Percentiles rank a stretch among this genome's conserved stretches.
These are phyloP conservation scores for Cordyceps militaris DNA, from an alignment of 2,329 filamentous ascomycete species.

Conservation along the genomic window DNA sequence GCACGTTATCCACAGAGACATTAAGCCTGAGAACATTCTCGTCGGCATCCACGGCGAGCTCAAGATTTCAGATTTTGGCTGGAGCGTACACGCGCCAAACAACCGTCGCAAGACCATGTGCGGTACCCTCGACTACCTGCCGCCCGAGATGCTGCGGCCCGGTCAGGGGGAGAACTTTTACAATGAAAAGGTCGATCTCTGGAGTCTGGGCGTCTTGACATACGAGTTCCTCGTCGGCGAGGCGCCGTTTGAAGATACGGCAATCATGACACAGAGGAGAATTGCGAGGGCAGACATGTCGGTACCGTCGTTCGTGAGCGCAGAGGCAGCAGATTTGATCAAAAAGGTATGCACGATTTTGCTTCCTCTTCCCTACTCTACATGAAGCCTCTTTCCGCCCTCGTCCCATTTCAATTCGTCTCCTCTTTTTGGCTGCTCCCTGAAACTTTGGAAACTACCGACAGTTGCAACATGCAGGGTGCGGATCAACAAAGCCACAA, in stretches of 20 bases:
- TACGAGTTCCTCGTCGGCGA: slow-evolving; percentile 96
- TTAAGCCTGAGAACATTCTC: slow-evolving; percentile 96
- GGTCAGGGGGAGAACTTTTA: slow-evolving; percentile 81
- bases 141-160: slow-evolving; percentile 92
- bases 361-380: background rate
- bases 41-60: slow-evolving; percentile 96
- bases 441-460: slow-evolving; percentile 2
- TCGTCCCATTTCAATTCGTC: background rate
- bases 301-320: slow-evolving; percentile 81
- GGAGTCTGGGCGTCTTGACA: slow-evolving; percentile 89
- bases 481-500: background rate
- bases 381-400: background rate
- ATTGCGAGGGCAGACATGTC: slow-evolving; percentile 89
- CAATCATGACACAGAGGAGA: slow-evolving; percentile 85
- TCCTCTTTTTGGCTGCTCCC: background rate
- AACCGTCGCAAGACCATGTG: slow-evolving; percentile 92
- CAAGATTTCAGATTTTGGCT: slow-evolving; percentile 97
- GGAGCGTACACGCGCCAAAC: slow-evolving; percentile 96
- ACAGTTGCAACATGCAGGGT: background rate
- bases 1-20: slow-evolving; percentile 94
- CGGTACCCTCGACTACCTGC: slow-evolving; percentile 93
- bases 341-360: slow-evolving; percentile 60
- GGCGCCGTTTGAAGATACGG: slow-evolving; percentile 93
- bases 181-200: slow-evolving; percentile 91
- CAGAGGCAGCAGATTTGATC: slow-evolving; percentile 86